Percentiles rank a stretch among this genome's conserved stretches.
Conservation (phyloP, 2,329 filamentous ascomycete species). For the Botrytis paeoniae region DNA sequence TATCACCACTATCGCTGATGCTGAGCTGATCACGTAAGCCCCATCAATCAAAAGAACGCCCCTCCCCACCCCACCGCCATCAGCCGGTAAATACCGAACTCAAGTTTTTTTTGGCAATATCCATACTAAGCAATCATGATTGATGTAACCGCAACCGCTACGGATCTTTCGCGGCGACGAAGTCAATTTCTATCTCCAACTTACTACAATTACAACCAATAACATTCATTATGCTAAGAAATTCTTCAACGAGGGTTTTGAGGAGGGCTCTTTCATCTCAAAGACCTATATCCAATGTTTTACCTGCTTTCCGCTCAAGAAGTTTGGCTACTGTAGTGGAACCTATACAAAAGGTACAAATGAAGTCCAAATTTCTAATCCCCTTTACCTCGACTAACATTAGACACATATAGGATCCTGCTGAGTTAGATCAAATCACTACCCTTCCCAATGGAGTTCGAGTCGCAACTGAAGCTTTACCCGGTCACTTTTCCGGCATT, state of each 20-base stretch:
- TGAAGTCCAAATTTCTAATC: neutral
- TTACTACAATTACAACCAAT: neutral
- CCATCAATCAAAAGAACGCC: neutral
- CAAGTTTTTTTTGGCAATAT: conserved; percentile 2
- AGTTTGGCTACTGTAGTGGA: conserved; percentile 36
- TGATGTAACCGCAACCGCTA: neutral
- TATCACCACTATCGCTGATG: neutral
- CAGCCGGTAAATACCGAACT: conserved; percentile 5
- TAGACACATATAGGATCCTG: conserved; percentile 62
- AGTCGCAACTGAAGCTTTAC: conserved; percentile 90
- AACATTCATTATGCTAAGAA: conserved; percentile 34
- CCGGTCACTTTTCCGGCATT: conserved; percentile 90
- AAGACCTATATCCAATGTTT: conserved; percentile 23
- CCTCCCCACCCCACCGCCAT: neutral
- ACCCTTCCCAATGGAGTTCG: conserved; percentile 89
- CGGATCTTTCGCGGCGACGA: neutral
- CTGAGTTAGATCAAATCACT: conserved; percentile 82
- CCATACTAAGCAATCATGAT: neutral
- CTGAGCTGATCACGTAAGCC: neutral
- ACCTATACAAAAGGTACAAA: conserved; percentile 37
- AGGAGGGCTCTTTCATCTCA: conserved; percentile 26
- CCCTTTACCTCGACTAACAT: conserved; percentile 24
- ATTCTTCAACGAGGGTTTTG: conserved; percentile 31
- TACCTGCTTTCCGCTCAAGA: conserved; percentile 34
- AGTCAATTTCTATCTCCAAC: neutral